Base-by-base conservation (phyloP, 2,329 filamentous ascomycete genomes). In the Botrytis paeoniae region DNA sequence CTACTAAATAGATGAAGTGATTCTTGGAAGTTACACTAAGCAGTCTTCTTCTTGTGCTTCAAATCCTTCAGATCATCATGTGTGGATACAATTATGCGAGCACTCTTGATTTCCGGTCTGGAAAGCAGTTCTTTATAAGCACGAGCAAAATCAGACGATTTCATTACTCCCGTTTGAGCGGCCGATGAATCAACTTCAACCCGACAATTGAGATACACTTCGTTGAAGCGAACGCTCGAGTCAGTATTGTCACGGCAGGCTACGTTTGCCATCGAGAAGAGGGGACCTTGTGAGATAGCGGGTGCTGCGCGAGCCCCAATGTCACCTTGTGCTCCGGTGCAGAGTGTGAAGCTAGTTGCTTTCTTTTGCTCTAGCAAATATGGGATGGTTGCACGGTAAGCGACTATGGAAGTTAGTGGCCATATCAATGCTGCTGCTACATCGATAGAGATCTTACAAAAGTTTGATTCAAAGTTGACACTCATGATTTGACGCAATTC, bases 191-290 rank as follows among this genome's bases (percentile, higher is more conserved):
- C 79, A 6, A 78, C 73, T 71, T 80, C 78, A 32, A 82, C 80
- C 4, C 77, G 78, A 18, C 77, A 77, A 64, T 57, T 75, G 3
- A 84, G 80, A 70, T 81, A 83, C n/a, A 83, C 76, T 73, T 84
- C 83, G 71, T 83, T 82, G 76, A 83, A 81, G 29, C 82, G 82
- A 14, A 84, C 76, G 69, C 81, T 83, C 5, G 80, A 81, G 0
- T 77, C 71, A 18, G 66, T 69, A 43, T 78, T 79, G 22, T 81
- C 81, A 20, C 75, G 78, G 25, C 75, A 75, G 3, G 81, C 82
- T 25, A 77, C 79, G 10, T 71, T 78, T 2, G 77, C 75, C 75
- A 84, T 78, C 59, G 80, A 80, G 77, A 79, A 83, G 16, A 84
- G 74, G 0, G 82, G 78, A n/a, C 82, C 82, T 72, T 84, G 83